phyloP scores from a whole-genome alignment of 1,284 basidiomycete species.

The Stereum hirsutum region DNA sequence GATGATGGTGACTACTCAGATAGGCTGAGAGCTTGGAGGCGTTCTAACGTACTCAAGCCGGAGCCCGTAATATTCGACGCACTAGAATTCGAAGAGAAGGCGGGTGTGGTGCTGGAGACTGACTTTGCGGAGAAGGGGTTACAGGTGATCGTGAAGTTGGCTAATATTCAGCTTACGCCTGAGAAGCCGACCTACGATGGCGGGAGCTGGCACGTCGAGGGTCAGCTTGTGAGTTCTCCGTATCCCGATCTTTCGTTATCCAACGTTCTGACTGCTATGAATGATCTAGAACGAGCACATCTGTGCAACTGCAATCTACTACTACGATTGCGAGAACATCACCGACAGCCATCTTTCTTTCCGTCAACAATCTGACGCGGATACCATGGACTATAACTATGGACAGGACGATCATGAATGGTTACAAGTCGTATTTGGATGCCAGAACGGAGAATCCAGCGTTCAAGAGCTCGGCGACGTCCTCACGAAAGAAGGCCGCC shows the following conservation, averaged over 20 bases:
- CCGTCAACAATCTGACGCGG: constrained; percentile 2
- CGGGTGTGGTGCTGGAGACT: background rate
- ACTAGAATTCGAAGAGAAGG: background rate
- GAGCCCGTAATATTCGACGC: background rate
- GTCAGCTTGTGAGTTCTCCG: constrained; percentile 2
- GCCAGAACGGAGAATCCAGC: background rate
- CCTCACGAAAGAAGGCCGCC: constrained; percentile 14
- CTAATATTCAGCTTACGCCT: constrained; percentile 37
- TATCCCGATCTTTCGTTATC: background rate
- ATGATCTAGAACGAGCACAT: constrained; percentile 35
- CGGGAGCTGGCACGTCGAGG: constrained; percentile 27
- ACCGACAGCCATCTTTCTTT: constrained; percentile 9
- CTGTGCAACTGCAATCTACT: constrained; percentile 32
- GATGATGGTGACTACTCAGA: too few relatives aligned
- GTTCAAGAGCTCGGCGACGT: constrained; percentile 15
- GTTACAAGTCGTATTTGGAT: background rate
- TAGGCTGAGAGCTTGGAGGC: background rate
- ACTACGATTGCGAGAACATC: constrained; percentile 12
- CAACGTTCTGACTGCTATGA: constrained; percentile 4
- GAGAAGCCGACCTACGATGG: constrained; percentile 24
- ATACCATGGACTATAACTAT: background rate
- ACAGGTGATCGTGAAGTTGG: constrained; percentile 43
- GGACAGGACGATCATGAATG: background rate
- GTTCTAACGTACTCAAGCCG: background rate
- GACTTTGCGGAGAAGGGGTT: constrained; percentile 17